phyloP scores from a whole-genome alignment of 139 green algal species.

The Closterium sp. region DNA sequence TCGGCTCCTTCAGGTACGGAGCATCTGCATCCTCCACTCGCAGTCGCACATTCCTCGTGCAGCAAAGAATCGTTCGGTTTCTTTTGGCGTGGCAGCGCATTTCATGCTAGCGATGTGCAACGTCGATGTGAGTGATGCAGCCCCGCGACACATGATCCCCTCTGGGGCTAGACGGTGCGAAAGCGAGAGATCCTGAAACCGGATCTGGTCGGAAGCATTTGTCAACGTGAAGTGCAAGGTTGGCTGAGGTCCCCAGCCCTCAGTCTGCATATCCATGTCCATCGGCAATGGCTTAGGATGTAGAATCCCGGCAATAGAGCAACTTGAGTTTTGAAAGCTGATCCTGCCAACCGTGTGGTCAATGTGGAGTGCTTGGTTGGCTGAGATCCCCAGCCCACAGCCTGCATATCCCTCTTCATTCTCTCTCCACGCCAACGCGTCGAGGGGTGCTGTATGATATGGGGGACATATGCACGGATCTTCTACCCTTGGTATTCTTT shows the following conservation, averaged over 20 bases:
- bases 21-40: neutral
- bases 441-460: neutral
- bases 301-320: too few relatives aligned
- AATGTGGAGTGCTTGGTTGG: neutral
- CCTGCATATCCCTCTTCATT: neutral
- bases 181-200: neutral
- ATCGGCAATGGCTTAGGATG: too few relatives aligned
- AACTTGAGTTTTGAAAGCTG: too few relatives aligned
- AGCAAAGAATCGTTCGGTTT: neutral
- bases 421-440: neutral
- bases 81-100: neutral
- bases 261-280: too few relatives aligned
- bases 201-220: neutral
- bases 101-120: neutral
- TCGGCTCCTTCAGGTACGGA: slow-evolving; percentile 70
- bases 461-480: neutral
- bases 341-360: too few relatives aligned
- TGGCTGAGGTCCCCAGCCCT: neutral
- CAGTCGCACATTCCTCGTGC: neutral
- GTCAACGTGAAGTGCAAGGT: neutral
- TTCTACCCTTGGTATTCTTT: neutral
- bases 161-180: neutral
- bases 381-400: neutral
- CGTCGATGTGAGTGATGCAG: neutral
- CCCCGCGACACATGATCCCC: neutral